Base-by-base conservation (phyloP, 2,329 filamentous ascomycete species). In the Fusarium palustre region DNA sequence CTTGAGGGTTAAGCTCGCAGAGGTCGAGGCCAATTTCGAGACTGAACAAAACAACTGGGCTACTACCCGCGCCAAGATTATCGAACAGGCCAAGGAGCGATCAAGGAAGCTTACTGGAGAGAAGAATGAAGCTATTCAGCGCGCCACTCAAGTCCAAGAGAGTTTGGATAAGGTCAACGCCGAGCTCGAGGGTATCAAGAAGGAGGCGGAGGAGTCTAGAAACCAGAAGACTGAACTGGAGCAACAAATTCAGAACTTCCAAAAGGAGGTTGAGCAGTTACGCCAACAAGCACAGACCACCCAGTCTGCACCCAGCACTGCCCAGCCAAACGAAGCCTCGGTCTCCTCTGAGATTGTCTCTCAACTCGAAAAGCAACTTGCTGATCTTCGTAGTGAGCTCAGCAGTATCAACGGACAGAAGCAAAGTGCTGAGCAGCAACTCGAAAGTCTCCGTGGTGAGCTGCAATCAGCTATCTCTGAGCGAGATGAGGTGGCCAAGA, bases 331-430 rank as follows among this genome's bases (percentile, higher is more conserved):
- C 24, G 77, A 75, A 33, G 78, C 85, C 46, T 76, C 81, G 34
- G 73, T 75, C 54, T 81, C 83, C 31, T 66, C 78, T 0, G 79
- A 91, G 82, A 79, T 86, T 74, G 75, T 83, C 7, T 69, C 79
- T 11, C 79, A 82, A 48, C 75, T 87, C 20, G 83, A 88, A 65
- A 80, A 83, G 64, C 82, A 88, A 64, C 79, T 89, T 10, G 69
- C 76, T 3, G 77, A 81, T 42, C 77, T 83, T 16, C 84, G 81
- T 24, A 87, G 89, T 69, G 88, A 94, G 70, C 85, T 96, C 12
- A 88, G 90, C 43, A 84, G 83, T 3, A 85, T 90, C 55, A 89
- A 82, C 9, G 83, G 88, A 12, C 90, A 96, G 76, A 94, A 92
- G 78, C 84, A 89, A 20, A 83, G 83, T 3, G 83, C 92, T n/a